These are phyloP conservation scores for Westerdykella aurantiaca DNA, from an alignment of 2,329 filamentous ascomycete genomes.

Conservation along the genomic window DNA sequence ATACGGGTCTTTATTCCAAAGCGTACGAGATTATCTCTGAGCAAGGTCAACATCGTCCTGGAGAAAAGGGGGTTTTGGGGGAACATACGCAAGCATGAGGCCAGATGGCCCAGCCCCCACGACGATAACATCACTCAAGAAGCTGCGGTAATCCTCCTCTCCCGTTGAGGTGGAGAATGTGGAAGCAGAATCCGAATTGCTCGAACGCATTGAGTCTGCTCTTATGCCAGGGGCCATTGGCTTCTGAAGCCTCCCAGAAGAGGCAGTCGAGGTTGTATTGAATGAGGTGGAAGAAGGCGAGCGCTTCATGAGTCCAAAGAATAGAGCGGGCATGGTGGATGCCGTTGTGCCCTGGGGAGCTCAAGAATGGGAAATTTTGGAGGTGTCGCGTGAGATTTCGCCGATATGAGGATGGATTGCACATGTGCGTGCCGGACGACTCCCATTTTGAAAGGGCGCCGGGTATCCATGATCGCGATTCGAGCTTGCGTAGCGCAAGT, in stretches of 20 bases:
- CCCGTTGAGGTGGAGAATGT: constrained; percentile 11
- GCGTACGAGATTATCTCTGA: constrained; percentile 53
- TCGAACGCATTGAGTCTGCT: constrained; percentile 21
- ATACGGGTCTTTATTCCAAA: constrained; percentile 62
- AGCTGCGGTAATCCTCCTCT: constrained; percentile 25
- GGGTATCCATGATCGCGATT: no score
- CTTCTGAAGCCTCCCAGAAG: constrained; percentile 23
- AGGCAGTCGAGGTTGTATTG: constrained; percentile 11
- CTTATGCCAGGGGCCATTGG: constrained; percentile 29
- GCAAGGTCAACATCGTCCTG: constrained; percentile 4
- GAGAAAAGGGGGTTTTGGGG: not conserved
- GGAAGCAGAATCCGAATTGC: constrained; percentile 13
- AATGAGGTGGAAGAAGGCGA: constrained; percentile 11
- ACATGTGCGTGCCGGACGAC: no score
- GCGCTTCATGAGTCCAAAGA: constrained; percentile 35
- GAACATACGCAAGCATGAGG: constrained; percentile 39
- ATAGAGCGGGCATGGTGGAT: constrained; percentile 25
- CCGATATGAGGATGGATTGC: no score
- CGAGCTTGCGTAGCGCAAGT: no score
- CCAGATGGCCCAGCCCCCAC: constrained; percentile 41
- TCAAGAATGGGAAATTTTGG: no score
- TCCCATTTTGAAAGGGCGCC: no score
- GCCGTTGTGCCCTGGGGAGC: no score
- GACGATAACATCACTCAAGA: constrained; percentile 37
- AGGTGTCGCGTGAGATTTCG: no score